Base-by-base conservation (phyloP, 1,139 yeast species). In the Wickerhamiella pararugosa region DNA sequence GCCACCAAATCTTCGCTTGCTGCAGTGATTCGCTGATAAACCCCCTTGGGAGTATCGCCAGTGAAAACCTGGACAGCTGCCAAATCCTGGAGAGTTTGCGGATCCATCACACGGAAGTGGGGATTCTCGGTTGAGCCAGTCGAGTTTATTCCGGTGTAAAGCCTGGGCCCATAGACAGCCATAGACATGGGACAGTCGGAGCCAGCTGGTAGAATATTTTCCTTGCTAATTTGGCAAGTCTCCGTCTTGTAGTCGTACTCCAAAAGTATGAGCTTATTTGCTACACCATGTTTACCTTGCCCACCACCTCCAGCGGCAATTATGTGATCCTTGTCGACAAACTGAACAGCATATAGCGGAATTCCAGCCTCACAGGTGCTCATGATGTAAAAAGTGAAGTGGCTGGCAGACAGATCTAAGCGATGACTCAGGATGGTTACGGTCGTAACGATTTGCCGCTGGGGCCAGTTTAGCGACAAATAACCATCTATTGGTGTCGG, bases 271-370 rank as follows among this genome's bases (percentile, higher is more conserved):
- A 87, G 66, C 58, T 81, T 84, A 60, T 87, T 87, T 37, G 90
- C 82, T 44, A 86, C 75, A 36, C 95, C 96, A 55, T 83, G 78
- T 63, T 57, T 78, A 10, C 94, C 94, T 59, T 83, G 94, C 33
- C 96, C 97, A 32, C 96, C 96, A 37, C 97, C 98, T 35, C 98
- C 98, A 5, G 86, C 75, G 28, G 80, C 81, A 42, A 86, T 60
- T 31, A 86, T 60, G 3, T 78, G 71, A 50, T 69, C 65, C 51
- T 76, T 70, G 51, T 74, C 69, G 43, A 78, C 66, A 57, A 83
- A 87, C 49, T 73, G 71, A 45, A 87, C 77, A 2, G 83, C 92
- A 54, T 79, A 81, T 10, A 84, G 70, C 1, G 98, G 97, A 27
- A 35, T 33, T 25, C 33, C 41, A 29, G 28, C 29, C 29, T 32